phyloP scores from a whole-genome alignment of 148 eudicot species.

The Rheum nobile region DNA sequence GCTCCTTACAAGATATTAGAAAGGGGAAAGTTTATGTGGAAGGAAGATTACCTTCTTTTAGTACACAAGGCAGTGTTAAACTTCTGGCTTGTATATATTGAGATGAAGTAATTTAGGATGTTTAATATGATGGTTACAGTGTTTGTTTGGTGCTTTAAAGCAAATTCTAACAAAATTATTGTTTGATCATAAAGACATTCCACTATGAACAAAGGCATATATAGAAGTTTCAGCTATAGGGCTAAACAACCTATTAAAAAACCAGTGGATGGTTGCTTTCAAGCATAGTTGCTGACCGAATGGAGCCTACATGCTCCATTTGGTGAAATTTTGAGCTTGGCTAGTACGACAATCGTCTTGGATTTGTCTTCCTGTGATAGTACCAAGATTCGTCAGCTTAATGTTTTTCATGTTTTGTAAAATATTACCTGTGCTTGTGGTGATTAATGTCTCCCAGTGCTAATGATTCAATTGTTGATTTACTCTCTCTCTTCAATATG shows the following conservation, averaged over 20 bases:
- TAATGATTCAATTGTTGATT: neutral
- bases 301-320: no score
- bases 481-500: neutral
- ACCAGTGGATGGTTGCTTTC: slow-evolving; percentile 7
- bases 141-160: neutral
- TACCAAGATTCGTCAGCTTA: neutral
- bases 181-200: neutral
- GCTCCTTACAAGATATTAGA: no score
- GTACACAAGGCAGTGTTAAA: no score
- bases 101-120: no score
- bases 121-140: no score
- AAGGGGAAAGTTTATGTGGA: no score
- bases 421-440: no score
- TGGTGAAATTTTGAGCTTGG: neutral
- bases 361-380: neutral
- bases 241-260: neutral
- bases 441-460: neutral
- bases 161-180: neutral
- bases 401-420: neutral
- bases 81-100: no score
- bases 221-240: neutral
- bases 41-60: no score
- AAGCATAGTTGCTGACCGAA: slow-evolving; percentile 1
- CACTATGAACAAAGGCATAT: no score
- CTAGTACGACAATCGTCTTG: neutral